Conservation (phyloP, 768 basidiomycete genomes). For the Hydnum rufescens region DNA sequence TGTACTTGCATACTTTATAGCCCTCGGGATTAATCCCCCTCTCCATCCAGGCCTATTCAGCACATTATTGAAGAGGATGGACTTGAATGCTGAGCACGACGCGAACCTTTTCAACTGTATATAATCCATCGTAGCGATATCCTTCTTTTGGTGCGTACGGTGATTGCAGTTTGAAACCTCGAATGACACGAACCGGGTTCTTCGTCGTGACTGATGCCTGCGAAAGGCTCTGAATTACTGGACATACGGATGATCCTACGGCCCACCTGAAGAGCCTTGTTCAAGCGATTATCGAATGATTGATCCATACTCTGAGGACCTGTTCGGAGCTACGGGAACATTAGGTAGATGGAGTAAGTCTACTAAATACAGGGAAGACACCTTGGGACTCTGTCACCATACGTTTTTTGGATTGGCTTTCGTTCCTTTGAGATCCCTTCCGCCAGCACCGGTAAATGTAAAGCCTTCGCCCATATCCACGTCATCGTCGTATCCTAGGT, state of each 20-base stretch:
- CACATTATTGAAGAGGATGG: background rate
- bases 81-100: background rate
- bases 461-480: slow-evolving; percentile 26
- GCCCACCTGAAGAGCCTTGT: slow-evolving; percentile 45
- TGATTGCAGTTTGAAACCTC: slow-evolving; percentile 60
- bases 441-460: slow-evolving; percentile 31
- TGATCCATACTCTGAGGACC: slow-evolving; percentile 77
- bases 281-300: slow-evolving; percentile 51
- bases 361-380: background rate
- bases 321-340: slow-evolving; percentile 48
- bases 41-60: slow-evolving; percentile 50
- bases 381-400: slow-evolving; percentile 15
- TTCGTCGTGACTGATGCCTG: slow-evolving; percentile 57
- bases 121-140: slow-evolving; percentile 88
- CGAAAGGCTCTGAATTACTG: background rate
- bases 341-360: background rate
- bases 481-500: slow-evolving; percentile 58
- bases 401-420: slow-evolving; percentile 71
- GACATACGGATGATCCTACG: background rate
- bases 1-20: slow-evolving; percentile 67
- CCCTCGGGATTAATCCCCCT: slow-evolving; percentile 57
- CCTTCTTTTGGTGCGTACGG: slow-evolving; percentile 65
- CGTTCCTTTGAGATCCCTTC: slow-evolving; percentile 74
- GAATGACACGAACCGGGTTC: slow-evolving; percentile 70
- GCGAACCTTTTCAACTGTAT: slow-evolving; percentile 47